Percentiles rank a stretch among this genome's conserved stretches.
Conservation (phyloP, 192 early-diverging fungal species). For the Backusella mclennaniae region DNA sequence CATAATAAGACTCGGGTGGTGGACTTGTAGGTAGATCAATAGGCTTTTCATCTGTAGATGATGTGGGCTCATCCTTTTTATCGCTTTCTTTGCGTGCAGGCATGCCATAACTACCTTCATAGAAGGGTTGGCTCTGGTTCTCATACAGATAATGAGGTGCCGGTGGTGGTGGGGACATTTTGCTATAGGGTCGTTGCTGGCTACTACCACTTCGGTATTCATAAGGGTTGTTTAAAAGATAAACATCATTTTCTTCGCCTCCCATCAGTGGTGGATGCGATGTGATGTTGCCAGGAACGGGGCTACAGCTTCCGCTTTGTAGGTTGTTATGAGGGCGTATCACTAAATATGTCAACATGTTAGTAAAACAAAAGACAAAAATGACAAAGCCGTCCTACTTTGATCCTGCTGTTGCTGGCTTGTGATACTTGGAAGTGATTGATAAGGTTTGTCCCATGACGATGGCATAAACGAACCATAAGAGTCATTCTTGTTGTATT, state of each 20-base stretch:
- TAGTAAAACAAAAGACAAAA: neutral
- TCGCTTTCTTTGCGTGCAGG: neutral
- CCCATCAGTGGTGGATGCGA: neutral
- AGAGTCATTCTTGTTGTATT: neutral
- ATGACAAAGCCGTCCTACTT: neutral
- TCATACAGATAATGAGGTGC: neutral
- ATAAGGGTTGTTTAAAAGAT: constrained; percentile 28
- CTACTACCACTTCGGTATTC: constrained; percentile 11
- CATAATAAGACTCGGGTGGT: constrained; percentile 15
- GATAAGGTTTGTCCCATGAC: constrained; percentile 23
- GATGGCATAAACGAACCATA: constrained; percentile 8
- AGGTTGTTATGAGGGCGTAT: constrained; percentile 4
- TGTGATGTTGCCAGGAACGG: constrained; percentile 16
- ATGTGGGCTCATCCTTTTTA: neutral
- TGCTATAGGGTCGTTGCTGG: neutral
- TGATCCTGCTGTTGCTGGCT: constrained; percentile 10
- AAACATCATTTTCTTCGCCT: constrained; percentile 20
- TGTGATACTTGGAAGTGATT: constrained; percentile 22
- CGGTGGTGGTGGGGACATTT: neutral
- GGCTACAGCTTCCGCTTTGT: constrained; percentile 29
- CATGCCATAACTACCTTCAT: neutral
- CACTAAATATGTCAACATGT: neutral
- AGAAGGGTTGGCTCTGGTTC: neutral
- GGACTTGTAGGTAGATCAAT: constrained; percentile 17
- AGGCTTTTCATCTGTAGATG: neutral